phyloP scores from a whole-genome alignment of 1,284 basidiomycete genomes.

The Cryptococcus sp. region DNA sequence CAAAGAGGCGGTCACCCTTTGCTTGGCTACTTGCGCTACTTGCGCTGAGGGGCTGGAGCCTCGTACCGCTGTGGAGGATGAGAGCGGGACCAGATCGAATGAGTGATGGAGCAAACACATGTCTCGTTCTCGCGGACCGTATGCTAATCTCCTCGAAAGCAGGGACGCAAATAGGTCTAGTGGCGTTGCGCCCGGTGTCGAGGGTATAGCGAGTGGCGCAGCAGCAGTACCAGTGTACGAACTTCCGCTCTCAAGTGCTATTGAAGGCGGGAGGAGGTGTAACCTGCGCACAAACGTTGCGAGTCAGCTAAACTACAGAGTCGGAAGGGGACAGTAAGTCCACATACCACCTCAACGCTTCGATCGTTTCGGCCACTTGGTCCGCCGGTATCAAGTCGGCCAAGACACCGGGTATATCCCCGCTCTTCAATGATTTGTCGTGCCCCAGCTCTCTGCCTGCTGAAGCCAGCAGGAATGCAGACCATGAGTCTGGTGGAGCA shows the following conservation, averaged over 20 bases:
- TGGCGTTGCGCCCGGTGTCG: constrained; percentile 56
- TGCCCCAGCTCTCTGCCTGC: constrained; percentile 28
- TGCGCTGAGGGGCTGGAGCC: not conserved
- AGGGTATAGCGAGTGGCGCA: constrained; percentile 5
- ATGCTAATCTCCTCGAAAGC: constrained; percentile 73
- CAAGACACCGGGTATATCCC: constrained; percentile 46
- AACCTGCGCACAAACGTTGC: constrained; percentile 26
- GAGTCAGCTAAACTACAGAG: not conserved
- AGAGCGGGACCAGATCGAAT: constrained; percentile 54
- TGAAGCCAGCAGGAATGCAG: constrained; percentile 29
- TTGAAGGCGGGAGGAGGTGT: constrained; percentile 51
- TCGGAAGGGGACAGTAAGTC: not conserved
- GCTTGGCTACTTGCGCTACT: constrained; percentile 37
- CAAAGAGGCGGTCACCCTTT: constrained; percentile 74
- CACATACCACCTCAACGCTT: constrained; percentile 64
- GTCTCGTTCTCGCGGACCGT: constrained; percentile 74
- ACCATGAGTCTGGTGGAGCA: constrained; percentile 21
- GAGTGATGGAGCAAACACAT: constrained; percentile 87
- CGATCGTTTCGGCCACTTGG: constrained; percentile 53
- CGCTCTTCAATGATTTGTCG: constrained; percentile 5
- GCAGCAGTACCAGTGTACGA: no score
- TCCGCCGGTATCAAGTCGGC: constrained; percentile 51
- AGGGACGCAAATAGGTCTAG: constrained; percentile 78
- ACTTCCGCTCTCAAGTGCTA: no score
- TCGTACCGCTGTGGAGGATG: not conserved